These are phyloP conservation scores for Sporobolus alterniflorus DNA, from an alignment of 202 grass and related monocot species.

Conservation along the genomic window DNA sequence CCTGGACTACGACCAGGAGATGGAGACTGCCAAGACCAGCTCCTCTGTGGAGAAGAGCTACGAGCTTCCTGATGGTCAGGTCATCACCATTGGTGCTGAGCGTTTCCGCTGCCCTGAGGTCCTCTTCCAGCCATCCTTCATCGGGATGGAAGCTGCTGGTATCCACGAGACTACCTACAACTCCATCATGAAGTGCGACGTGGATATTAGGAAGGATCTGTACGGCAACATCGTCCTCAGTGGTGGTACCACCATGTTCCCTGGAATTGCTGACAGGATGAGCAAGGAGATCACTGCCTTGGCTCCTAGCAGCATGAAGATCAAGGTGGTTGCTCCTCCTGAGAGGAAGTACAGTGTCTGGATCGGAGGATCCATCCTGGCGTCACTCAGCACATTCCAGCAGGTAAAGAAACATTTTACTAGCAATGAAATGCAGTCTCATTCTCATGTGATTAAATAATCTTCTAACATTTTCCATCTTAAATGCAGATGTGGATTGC, in stretches of 20 bases:
- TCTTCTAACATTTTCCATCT: slow-evolving; percentile 41
- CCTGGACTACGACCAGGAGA: slow-evolving; percentile 47
- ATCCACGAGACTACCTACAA: slow-evolving; percentile 68
- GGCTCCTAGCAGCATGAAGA: slow-evolving; percentile 48
- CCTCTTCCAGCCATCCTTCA: slow-evolving; percentile 66
- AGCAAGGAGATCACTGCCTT: slow-evolving; percentile 61
- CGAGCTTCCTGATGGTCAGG: slow-evolving; percentile 68
- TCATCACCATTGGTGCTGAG: slow-evolving; percentile 68
- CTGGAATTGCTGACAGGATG: slow-evolving; percentile 69
- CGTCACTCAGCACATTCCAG: slow-evolving; percentile 73
- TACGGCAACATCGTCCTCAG: slow-evolving; percentile 70
- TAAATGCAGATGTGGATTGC: slow-evolving; percentile 91
- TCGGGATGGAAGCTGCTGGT: slow-evolving; percentile 63
- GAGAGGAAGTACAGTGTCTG: slow-evolving; percentile 81
- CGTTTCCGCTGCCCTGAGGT: slow-evolving; percentile 68
- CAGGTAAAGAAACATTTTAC: slow-evolving; percentile 40
- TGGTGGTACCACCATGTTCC: slow-evolving; percentile 76
- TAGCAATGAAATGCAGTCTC: background rate
- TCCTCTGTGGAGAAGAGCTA: slow-evolving; percentile 63
- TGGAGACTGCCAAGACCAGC: slow-evolving; percentile 52
- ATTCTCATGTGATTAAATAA: background rate
- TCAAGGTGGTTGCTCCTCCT: slow-evolving; percentile 70
- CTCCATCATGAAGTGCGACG: slow-evolving; percentile 78
- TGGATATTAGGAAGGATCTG: slow-evolving; percentile 70
- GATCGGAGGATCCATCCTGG: slow-evolving; percentile 69